These are phyloP conservation scores for Hyaloscypha hepaticicola DNA, from an alignment of 495 filamentous ascomycete species.

Conservation along the genomic window DNA sequence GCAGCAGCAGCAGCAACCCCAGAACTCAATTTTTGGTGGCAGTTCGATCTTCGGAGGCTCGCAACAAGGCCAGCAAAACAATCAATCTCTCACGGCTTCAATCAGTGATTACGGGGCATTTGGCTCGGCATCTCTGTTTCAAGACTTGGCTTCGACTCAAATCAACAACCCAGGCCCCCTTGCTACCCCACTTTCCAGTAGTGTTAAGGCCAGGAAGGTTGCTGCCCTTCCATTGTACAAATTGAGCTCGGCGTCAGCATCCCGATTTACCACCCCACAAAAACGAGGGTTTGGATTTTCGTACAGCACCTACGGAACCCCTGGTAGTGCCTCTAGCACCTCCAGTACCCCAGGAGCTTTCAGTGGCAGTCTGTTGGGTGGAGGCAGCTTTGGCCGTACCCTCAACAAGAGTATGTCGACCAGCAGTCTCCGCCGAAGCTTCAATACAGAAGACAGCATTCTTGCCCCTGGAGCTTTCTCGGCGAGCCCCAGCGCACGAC, in stretches of 20 bases:
- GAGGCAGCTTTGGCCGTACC: constrained; percentile 54
- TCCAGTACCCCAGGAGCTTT: constrained; percentile 67
- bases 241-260: constrained; percentile 75
- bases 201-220: constrained; percentile 67
- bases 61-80: constrained; percentile 36
- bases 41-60: constrained; percentile 40
- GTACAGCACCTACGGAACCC: constrained; percentile 85
- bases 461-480: constrained; percentile 85
- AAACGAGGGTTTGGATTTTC: constrained; percentile 76
- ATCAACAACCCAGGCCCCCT: constrained; percentile 73
- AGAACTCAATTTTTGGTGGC: constrained; percentile 39
- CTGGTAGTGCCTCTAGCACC: constrained; percentile 64
- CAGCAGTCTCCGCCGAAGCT: constrained; percentile 61
- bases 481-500: constrained; percentile 55
- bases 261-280: constrained; percentile 77
- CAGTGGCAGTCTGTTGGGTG: constrained; percentile 64
- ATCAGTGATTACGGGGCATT: constrained; percentile 78
- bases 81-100: constrained; percentile 67
- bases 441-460: constrained; percentile 67
- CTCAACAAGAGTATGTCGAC: constrained; percentile 62
- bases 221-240: constrained; percentile 84
- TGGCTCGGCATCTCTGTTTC: constrained; percentile 74
- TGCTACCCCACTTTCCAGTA: constrained; percentile 79
- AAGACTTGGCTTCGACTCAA: constrained; percentile 61
- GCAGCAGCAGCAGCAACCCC: constrained; percentile 45